Conservation (phyloP, 306 rosid genomes). For the Glycine soja region DNA sequence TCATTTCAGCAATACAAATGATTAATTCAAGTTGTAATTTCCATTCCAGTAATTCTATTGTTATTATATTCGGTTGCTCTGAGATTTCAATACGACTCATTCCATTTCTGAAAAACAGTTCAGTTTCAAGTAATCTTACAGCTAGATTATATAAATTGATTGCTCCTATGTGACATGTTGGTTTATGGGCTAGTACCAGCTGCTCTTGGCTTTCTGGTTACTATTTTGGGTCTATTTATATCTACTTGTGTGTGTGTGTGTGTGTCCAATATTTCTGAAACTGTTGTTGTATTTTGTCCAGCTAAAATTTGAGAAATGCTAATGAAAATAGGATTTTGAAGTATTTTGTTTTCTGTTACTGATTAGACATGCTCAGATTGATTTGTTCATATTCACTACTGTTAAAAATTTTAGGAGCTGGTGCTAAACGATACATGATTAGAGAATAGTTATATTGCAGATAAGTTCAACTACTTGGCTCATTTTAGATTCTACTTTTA, state of each 20-base stretch:
- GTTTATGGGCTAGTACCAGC: conserved; percentile 17
- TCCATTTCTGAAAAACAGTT: background rate
- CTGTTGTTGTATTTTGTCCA: background rate
- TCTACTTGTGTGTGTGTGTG: background rate
- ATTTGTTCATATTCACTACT: conserved; percentile 6
- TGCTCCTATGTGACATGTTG: conserved; percentile 2
- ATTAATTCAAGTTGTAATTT: background rate
- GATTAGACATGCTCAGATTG: conserved; percentile 24
- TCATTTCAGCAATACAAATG: background rate
- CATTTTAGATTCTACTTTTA: conserved; percentile 33
- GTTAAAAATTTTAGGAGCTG: conserved; percentile 18
- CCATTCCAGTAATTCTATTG: background rate
- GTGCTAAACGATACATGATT: conserved; percentile 17
- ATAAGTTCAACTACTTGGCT: conserved; percentile 22
- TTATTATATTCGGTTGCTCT: background rate
- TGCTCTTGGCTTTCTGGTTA: conserved; percentile 20
- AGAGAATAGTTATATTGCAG: background rate
- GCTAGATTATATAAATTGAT: conserved; percentile 11
- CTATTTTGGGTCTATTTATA: background rate
- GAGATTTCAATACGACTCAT: background rate
- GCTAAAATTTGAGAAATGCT: conserved; percentile 8
- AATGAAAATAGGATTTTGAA: conserved; percentile 27
- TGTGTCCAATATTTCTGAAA: background rate
- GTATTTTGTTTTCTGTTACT: conserved; percentile 24
- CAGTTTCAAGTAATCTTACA: background rate